Conservation (phyloP, 2,329 filamentous ascomycete species). For the Paecilomyces sp. region DNA sequence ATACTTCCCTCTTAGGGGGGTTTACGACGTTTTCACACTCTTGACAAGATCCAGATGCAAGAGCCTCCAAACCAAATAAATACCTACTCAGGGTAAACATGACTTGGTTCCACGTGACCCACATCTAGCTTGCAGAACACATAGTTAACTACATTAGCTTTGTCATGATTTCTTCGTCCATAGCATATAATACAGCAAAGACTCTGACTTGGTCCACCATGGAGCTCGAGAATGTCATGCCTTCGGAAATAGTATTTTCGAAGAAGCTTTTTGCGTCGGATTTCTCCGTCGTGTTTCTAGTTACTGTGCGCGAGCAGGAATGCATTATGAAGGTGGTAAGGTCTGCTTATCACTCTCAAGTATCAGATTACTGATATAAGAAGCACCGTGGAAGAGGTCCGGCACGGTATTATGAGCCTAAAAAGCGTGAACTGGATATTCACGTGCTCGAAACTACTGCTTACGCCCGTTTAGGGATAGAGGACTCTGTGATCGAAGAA, state of each 20-base stretch:
- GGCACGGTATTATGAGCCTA: conserved; percentile 1
- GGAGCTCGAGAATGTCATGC: too few species aligned
- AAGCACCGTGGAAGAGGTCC: conserved; percentile 6
- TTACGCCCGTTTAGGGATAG: not conserved
- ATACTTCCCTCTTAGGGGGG: too few species aligned
- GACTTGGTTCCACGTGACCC: too few species aligned
- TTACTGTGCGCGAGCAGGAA: conserved; percentile 2
- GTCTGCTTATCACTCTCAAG: not conserved
- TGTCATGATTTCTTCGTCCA: too few species aligned
- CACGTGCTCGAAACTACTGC: not conserved
- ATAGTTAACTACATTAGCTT: too few species aligned
- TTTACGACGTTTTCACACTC: too few species aligned
- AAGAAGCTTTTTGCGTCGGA: conserved; percentile 4
- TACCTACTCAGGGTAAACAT: too few species aligned
- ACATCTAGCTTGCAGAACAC: too few species aligned
- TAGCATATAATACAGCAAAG: too few species aligned
- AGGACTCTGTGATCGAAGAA: conserved; percentile 4
- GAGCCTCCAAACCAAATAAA: too few species aligned
- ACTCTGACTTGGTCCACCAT: too few species aligned
- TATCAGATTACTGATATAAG: not conserved
- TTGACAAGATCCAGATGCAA: too few species aligned
- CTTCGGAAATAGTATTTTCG: conserved; percentile 7
- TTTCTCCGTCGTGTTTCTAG: conserved; percentile 9
- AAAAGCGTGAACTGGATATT: not conserved
- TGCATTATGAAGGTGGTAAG: conserved; percentile 16